These are phyloP conservation scores for Dillenia turbinata DNA, from an alignment of 164 flowering plant genomes.

Conservation along the genomic window DNA sequence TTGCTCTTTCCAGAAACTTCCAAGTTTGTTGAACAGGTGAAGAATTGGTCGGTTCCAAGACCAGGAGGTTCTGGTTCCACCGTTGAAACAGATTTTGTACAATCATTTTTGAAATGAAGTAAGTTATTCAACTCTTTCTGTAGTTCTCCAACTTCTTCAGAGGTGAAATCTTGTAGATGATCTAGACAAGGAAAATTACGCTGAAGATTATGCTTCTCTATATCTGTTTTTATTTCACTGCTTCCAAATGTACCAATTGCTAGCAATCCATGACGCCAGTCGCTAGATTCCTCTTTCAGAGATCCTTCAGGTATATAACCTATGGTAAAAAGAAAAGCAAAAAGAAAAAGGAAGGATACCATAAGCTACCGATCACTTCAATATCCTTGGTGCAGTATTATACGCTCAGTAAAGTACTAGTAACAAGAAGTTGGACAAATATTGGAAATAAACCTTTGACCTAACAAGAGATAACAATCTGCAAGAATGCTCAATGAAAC, in stretches of 20 bases:
- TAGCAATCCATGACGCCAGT: constrained; percentile 80
- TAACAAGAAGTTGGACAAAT: background rate
- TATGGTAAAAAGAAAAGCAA: constrained; percentile 10
- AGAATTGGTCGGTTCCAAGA: too few species aligned
- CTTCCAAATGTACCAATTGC: constrained; percentile 89
- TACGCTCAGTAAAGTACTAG: background rate
- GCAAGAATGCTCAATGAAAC: too few species aligned
- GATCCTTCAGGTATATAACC: constrained; percentile 43
- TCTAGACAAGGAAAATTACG: constrained; percentile 33
- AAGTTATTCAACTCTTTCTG: constrained; percentile 30
- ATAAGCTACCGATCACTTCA: background rate
- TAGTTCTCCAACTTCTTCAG: constrained; percentile 76
- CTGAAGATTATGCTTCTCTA: constrained; percentile 13
- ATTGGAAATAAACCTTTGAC: background rate
- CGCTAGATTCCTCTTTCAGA: constrained; percentile 68
- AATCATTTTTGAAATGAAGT: background rate
- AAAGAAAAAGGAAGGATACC: background rate
- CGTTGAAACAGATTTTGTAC: too few species aligned
- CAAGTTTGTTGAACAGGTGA: too few species aligned
- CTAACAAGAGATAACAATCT: too few species aligned
- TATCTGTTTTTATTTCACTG: constrained; percentile 29
- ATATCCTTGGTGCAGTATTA: background rate
- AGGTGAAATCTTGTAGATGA: constrained; percentile 55
- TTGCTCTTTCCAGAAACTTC: too few species aligned
- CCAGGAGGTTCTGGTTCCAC: too few species aligned